Evolutionary conservation across 768 basidiomycete genomes (phyloP), one percentile per base, ranked within the genome.

Genomic region (Serpula lacrymans): DNA sequence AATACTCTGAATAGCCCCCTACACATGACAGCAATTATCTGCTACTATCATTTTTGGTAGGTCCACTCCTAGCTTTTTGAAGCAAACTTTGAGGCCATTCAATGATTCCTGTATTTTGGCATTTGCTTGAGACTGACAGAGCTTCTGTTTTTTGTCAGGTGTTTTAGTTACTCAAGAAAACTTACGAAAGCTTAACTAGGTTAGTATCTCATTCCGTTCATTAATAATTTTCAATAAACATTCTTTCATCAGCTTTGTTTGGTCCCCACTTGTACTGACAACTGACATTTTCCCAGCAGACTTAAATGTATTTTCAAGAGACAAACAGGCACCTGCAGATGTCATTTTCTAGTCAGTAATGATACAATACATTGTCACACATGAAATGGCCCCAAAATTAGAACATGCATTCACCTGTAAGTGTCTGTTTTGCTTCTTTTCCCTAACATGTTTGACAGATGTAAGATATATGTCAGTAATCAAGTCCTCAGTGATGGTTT

Each of bases 1-100:
- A 1, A 38, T 41, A 2, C 24, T 12, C 10, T 18, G 7, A 4
- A 56, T 20, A 0, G 50, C 43, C 3, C 10, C 28, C 12, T 32
- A 25, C 1, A 54, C 40, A 11, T 45, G 42, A 37, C 54, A 58
- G 37, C 57, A 56, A 25, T 58, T 58, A 20, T 58, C 49, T 0
- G 20, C 46, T 2, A 54, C 38, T 5, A 42, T 45, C 38, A 51
- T 48, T 10, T 50, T 39, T 0, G 52, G 56, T 5, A 38, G 26
- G 2, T 41, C 20, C 8, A 37, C n/a, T 0, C 42, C 42, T 2
- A 52, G 41, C 3, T 37, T 23, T n/a, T 46, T 13, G 26, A 14
- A 40, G 5, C 50, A 35, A 8, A 18, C 24, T 24, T 46, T 44
- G 21, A 47, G 21, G 12, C 50, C 50, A 4, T 16, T 13, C 2